Conservation (phyloP, 441 rosid species). For the Arabidopsis lyrata region DNA sequence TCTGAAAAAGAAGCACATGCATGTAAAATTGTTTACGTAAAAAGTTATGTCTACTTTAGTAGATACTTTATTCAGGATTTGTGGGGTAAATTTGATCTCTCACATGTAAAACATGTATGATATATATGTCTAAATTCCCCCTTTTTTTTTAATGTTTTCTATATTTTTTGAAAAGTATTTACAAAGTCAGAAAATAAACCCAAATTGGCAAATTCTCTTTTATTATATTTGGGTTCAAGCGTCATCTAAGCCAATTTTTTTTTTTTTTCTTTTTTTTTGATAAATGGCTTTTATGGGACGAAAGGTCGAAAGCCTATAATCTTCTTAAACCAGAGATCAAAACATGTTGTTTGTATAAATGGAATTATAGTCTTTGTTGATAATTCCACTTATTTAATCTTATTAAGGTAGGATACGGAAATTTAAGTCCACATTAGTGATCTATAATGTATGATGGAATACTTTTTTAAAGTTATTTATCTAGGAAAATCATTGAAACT, state of each 20-base stretch:
- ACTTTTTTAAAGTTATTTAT: conserved; percentile 1
- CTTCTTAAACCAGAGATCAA: background rate
- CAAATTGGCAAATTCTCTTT: no score
- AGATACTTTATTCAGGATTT: background rate
- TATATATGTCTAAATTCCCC: background rate
- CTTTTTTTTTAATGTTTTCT: background rate
- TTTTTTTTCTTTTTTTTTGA: background rate
- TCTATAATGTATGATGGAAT: background rate
- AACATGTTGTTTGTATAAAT: background rate
- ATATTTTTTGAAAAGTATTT: no score
- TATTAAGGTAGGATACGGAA: background rate
- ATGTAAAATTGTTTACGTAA: background rate
- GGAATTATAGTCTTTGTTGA: no score
- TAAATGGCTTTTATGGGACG: background rate
- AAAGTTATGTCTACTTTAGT: conserved; percentile 6
- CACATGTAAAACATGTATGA: conserved; percentile 25
- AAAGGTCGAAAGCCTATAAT: background rate
- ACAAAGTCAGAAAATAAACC: no score
- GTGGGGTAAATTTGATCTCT: conserved; percentile 20
- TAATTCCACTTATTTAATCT: no score
- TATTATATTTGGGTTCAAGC: background rate
- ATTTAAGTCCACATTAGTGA: conserved; percentile 8
- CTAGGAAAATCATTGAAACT: conserved; percentile 16
- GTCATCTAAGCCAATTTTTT: conserved; percentile 10
- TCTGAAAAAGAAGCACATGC: conserved; percentile 23